Base-by-base conservation (phyloP, 2,329 filamentous ascomycete species). In the Westerdykella sp. region DNA sequence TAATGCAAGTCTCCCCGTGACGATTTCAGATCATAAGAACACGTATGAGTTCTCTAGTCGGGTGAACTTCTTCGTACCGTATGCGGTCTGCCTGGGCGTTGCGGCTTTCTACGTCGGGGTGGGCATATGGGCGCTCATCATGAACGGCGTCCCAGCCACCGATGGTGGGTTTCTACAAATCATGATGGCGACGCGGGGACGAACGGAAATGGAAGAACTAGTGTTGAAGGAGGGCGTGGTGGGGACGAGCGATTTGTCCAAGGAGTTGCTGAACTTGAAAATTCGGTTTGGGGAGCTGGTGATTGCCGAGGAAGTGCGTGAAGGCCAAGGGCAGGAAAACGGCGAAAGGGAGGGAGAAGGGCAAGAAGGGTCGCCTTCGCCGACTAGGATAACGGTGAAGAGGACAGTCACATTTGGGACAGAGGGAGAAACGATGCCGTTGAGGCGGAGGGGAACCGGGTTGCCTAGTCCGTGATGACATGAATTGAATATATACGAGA, bases 401-500 rank as follows among this genome's bases (percentile, higher is more conserved):
- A 14, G 32, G 12, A 35, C 32, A 13, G n/a, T 35, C 7, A 35
- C 32, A 21, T 49, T 49, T 37, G 47, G 47, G 18, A 46, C 43
- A 4, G 28, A 39, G 11, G 43, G 42, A 11, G 46, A 48, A 22
- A 48, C 46, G 15, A 16, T 23, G 16, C 16, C 12, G 5, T 28
- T 45, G 34, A 40, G 18, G 25, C 31, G 18, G 34, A 36, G 39
- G 16, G 22, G 25, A 2, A 21, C 21, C 4, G 53, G 13, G 65
- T 62, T 47, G 55, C 55, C 12, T 39, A 64, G 32, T 35, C 32
- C 32, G 32, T 35, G 16, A 13, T 35, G n/a, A 35, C 4, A 14
- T 12, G 30, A 12, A 13, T 32, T 32, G 14, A 13, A 13, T 32
- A 32, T 13, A 32, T 32, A 32, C 30, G 30, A 7, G 3, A 32